A percentile compares a stretch with the other conserved stretches of the same genome.
phyloP scores from a whole-genome alignment of 2,329 filamentous ascomycete genomes.

The Purpureocillium takamizusanense region DNA sequence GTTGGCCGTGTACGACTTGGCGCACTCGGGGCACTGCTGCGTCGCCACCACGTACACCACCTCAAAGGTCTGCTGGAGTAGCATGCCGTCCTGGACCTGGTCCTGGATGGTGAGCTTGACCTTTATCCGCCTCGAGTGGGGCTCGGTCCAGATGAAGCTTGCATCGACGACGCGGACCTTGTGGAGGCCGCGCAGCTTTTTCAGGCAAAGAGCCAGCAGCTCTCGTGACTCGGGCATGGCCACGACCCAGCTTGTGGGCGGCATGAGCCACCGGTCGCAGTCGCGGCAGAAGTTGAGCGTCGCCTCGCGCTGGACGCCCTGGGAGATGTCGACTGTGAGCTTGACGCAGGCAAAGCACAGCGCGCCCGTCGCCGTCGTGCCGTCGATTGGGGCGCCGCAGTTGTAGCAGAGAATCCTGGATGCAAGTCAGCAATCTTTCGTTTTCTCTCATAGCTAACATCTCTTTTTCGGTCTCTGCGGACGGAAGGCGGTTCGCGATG shows the following conservation, averaged over 20 bases:
- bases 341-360: constrained; percentile 96
- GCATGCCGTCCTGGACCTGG: constrained; percentile 50
- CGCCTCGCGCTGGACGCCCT: constrained; percentile 84
- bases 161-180: constrained; percentile 95
- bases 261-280: constrained; percentile 88
- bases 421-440: background rate
- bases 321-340: constrained; percentile 84
- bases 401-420: constrained; percentile 82
- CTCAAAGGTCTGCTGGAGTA: constrained; percentile 90
- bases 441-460: too few relatives aligned
- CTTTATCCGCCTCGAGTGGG: constrained; percentile 84
- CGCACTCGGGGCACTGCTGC: constrained; percentile 91
- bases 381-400: constrained; percentile 92
- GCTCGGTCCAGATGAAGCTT: constrained; percentile 96
- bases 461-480: too few relatives aligned
- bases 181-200: constrained; percentile 75
- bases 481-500: background rate
- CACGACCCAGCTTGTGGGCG: constrained; percentile 77
- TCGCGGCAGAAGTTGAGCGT: constrained; percentile 86
- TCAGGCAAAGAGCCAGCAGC: constrained; percentile 81
- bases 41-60: constrained; percentile 84
- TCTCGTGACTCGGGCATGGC: constrained; percentile 84
- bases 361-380: constrained; percentile 74
- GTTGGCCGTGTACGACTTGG: constrained; percentile 93
- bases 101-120: constrained; percentile 92